phyloP scores from a whole-genome alignment of 1,284 basidiomycete species.

The Malassezia arunalokei region DNA sequence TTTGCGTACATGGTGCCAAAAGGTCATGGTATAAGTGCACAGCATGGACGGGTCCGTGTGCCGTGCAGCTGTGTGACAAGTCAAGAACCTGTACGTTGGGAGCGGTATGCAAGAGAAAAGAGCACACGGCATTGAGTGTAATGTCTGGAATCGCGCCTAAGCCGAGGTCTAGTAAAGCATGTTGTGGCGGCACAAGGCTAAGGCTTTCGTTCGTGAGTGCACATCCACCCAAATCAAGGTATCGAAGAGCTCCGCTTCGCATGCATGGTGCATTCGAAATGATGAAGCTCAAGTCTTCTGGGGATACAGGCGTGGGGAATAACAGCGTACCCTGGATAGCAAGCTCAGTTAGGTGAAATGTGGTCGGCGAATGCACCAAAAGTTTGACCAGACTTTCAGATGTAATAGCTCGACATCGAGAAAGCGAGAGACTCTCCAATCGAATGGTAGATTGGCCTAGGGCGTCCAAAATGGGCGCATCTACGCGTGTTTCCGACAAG shows the following conservation, averaged over 20 bases:
- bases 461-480: conserved; percentile 61
- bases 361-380: conserved; percentile 26
- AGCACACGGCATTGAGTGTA: conserved; percentile 57
- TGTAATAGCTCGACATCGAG: conserved; percentile 57
- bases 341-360: conserved; percentile 58
- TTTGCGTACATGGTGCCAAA: conserved; percentile 47
- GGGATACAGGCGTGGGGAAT: conserved; percentile 65
- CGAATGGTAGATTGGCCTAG: conserved; percentile 58
- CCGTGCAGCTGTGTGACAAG: conserved; percentile 56
- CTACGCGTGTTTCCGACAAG: conserved; percentile 57
- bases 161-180: conserved; percentile 54
- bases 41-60: conserved; percentile 53
- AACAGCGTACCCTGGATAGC: conserved; percentile 80
- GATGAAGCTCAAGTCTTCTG: conserved; percentile 60
- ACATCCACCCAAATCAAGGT: conserved; percentile 78
- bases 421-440: conserved; percentile 70
- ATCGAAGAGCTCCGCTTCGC: conserved; percentile 61
- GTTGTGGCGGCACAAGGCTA: conserved; percentile 57
- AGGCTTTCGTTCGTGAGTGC: conserved; percentile 54
- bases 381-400: conserved; percentile 29
- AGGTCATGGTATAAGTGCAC: conserved; percentile 47
- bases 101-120: conserved; percentile 61
- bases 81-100: conserved; percentile 74
- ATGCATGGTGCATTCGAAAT: conserved; percentile 70
- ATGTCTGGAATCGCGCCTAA: conserved; percentile 71